Conservation (phyloP, 371 early-diverging fungal genomes). For the Vairimorpha ceranae region DNA sequence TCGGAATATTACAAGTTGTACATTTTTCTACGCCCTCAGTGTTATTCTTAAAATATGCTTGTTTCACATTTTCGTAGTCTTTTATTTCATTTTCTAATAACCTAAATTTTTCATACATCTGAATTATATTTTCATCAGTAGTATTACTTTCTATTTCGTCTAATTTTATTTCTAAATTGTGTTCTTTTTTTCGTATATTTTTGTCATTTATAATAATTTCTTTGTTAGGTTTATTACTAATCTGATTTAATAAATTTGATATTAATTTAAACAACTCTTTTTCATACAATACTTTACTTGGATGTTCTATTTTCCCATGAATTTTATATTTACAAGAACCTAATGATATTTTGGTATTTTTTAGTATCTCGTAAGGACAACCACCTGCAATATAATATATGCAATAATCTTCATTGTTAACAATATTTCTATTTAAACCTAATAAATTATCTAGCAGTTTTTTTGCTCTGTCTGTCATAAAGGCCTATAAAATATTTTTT, state of each 20-base stretch:
- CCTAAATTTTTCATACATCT: background rate
- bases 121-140: background rate
- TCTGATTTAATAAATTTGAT: background rate
- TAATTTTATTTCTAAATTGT: constrained; percentile 4
- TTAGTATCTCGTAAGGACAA: constrained; percentile 47
- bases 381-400: constrained; percentile 55
- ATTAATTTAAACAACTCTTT: background rate
- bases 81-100: constrained; percentile 11
- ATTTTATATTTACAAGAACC: constrained; percentile 27
- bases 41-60: constrained; percentile 21
- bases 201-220: background rate
- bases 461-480: constrained; percentile 39
- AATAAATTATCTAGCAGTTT: constrained; percentile 27
- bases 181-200: background rate
- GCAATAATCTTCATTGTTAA: constrained; percentile 29
- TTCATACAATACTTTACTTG: constrained; percentile 1
- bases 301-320: constrained; percentile 5
- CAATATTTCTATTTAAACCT: constrained; percentile 16
- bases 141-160: background rate
- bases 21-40: constrained; percentile 6
- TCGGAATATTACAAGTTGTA: background rate
- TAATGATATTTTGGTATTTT: constrained; percentile 28
- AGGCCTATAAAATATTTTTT: background rate
- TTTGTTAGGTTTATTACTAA: background rate
- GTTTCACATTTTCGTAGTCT: constrained; percentile 12